phyloP scores from a whole-genome alignment of 2,329 filamentous ascomycete species.

The Cladophialophora yegresii region DNA sequence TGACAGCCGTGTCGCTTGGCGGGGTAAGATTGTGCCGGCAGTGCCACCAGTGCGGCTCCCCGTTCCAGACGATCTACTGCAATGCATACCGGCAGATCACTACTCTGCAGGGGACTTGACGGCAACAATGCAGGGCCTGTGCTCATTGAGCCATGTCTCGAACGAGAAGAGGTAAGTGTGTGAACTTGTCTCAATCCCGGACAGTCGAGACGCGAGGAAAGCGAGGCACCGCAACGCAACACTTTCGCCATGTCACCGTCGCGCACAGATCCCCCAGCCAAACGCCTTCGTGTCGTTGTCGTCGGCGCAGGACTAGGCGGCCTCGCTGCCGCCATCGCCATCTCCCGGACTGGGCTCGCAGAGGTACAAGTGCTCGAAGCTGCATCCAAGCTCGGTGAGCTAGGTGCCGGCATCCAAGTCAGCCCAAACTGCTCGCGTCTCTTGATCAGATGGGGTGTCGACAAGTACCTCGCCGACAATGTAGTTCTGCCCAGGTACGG shows the following conservation, averaged over 20 bases:
- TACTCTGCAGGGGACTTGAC: neutral
- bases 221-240: neutral
- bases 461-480: constrained; percentile 3
- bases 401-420: constrained; percentile 12
- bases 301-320: constrained; percentile 5
- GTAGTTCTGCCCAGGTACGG: constrained; percentile 6
- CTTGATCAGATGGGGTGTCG: constrained; percentile 12
- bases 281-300: constrained; percentile 4
- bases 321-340: constrained; percentile 4
- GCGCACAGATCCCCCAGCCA: neutral
- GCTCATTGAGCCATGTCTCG: neutral
- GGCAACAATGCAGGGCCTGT: neutral
- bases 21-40: constrained; percentile 10
- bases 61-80: neutral
- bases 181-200: neutral
- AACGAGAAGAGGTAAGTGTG: neutral
- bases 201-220: neutral
- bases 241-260: neutral
- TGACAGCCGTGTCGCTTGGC: neutral
- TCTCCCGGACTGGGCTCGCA: constrained; percentile 2
- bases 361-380: constrained; percentile 13
- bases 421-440: constrained; percentile 11
- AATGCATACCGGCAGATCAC: neutral
- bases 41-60: neutral
- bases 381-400: constrained; percentile 9